Evolutionary conservation across 2,329 filamentous ascomycete species (phyloP), one percentile per base, ranked within the genome.

Genomic region (Phialemonium atrogriseum): DNA sequence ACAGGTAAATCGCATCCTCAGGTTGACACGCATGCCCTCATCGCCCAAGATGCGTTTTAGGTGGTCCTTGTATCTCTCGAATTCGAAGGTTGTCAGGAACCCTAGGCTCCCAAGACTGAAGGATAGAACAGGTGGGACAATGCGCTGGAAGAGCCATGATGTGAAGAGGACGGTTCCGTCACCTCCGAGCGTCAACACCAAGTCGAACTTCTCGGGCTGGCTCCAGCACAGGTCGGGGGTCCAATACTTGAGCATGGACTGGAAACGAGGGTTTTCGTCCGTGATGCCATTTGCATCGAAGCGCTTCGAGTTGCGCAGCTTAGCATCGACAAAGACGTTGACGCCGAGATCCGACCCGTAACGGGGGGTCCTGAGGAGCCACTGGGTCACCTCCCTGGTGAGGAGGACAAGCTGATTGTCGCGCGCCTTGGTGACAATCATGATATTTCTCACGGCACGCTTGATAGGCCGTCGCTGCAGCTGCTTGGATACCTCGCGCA

Each of bases 1-100:
- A 62, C 89, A 96, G 11, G 91, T 98, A 58, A 98, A 98, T 40
- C 91, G 84, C 91, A 98, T 98, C 44, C 91, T 86, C 45, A 98
- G 68, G 51, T 94, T 96, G 38, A 96, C 89, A 33, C 89, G 82
- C 89, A 98, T 96, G 34, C 91, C 91, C 2, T 83, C 77, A 35
- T 93, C 85, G 38, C 87, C 87, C 87, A 98, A 94, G 45, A 96
- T 75, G 33, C 78, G 80, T 58, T 85, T 81, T 20, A 98, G 72
- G 49, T 94, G 84, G 37, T 83, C 70, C 58, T 86, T 87, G 66
- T 94, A 95, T 46, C 80, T 73, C 39, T 85, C 77, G 51, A 91
- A 98, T 52, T 88, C 77, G 49, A 91, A 93, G 36, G 78, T 87
- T 3, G 86, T 93, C 47, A 93, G 66, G 63, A 93, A 93, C n/a